Evolutionary conservation across 2,329 filamentous ascomycete species (phyloP), one percentile per base, ranked within the genome.

Genomic region (Coniochaeta prunicola): DNA sequence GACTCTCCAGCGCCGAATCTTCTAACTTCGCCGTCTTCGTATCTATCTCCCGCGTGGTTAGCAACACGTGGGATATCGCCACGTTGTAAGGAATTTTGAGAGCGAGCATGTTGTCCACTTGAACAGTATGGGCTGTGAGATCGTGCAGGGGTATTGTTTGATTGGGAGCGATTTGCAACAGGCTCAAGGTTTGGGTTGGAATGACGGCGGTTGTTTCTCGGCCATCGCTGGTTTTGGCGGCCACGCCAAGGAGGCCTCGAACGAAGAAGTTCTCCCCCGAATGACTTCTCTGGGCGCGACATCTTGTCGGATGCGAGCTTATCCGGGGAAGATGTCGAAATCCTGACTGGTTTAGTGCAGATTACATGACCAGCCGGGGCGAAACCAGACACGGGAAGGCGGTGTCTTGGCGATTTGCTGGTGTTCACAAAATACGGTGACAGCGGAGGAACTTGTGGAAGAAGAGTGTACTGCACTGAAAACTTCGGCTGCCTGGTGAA

Each of bases 1-100:
- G 81, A 84, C 70, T 85, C 82, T 60, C 82, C 82, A 13, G 83
- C 83, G 57, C 82, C 82, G 68, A 85, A 85, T 66, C 82, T 76
- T 62, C 83, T 80, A 58, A 85, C 83, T 71, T 85, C 82, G 50
- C 82, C 82, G 63, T 85, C 82, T 63, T 85, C 82, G 65, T 82
- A 85, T 68, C 82, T 84, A 60, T 31, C 55, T n/a, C 3, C 6
- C 12, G 19, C 19, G 30, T 8, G 30, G 53, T 55, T n/a, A 55
- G 53, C 53, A 21, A 55, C 53, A 6, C 5, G 3, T 2, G n/a
- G 6, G 24, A 36, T 26, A 30, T 55, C 33, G 8, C 17, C 53
- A 12, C 7, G 30, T n/a, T 33, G 17, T 26, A 15, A 34, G 6
- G 3, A 21, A 13, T 17, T 6, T 21, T 13, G 5, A 24, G 53